Evolutionary conservation across 176 grass and related monocot genomes (phyloP), one percentile per base, ranked within the genome.

Genomic region (Ampelocalamus luodianensis): DNA sequence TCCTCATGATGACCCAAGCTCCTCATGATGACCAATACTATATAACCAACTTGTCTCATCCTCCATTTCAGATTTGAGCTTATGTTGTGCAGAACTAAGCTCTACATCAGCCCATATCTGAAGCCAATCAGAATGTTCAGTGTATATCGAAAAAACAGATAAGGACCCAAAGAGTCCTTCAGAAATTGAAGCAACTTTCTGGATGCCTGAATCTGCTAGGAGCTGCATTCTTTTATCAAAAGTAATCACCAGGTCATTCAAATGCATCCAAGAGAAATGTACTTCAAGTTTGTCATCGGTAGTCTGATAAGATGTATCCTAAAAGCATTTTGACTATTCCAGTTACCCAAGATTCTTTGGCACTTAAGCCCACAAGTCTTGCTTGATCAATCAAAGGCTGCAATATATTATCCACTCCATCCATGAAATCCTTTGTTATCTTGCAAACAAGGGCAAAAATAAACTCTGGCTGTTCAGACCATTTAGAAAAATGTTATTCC

Each of bases 341-440:
- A 78, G 87, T 91, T 55, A 98, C 91, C 96, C 93, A 98, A 73
- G 93, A 92, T 85, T 98, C 96, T 95, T 93, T 98, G 48, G 93
- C 96, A 81, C 96, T 95, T 78, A 89, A 91, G 45, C 96, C 93
- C 49, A 73, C 79, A 71, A 95, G 75, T 68, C 89, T 98, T 73
- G 96, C 93, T 85, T 79, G 82, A 92, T 98, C 96, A 48, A 98
- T 92, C 78, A 98, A 94, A 85, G 96, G 96, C 83, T 98, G 96
- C 68, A 95, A 85, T 55, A 95, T 73, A 82, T 92, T 83, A 80
- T 98, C 96, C 78, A 98, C 85, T 27, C 93, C 87, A 88, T 90
- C 85, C 89, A 98, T 90, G 86, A 98, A 95, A 81, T 98, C 93
- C 76, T 86, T 93, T 37, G 93, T 83, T 80, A 98, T 88, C 89